Base-by-base conservation (phyloP, 2,329 filamentous ascomycete genomes). In the Ceratocystis ficicola region DNA sequence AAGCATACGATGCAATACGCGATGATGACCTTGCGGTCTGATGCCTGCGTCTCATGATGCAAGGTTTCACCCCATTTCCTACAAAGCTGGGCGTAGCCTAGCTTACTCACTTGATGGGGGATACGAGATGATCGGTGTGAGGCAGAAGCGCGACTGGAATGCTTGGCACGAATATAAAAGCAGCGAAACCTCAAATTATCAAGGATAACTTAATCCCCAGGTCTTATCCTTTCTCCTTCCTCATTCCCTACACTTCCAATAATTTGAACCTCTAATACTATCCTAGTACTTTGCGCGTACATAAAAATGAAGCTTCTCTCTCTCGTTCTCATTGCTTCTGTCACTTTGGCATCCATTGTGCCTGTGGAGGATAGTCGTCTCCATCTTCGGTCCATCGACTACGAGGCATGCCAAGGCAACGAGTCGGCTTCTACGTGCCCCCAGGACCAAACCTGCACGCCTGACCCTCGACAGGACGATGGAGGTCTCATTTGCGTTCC, bases 141-240 rank as follows among this genome's bases (percentile, higher is more conserved):
- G 55, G 36, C 25, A 59, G 5, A 30, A 17, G 28, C 3, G 17
- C 55, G 20, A 17, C 8, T 52, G 48, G 25, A 59, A 36, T 59
- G 25, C 55, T 59, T 59, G 55, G 55, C 28, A 59, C 55, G 25
- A 28, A 59, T 36, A 59, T 59, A 59, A 36, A 59, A 59, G 55
- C 55, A 28, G 36, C 10, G 30, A 32, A 15, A 32, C 32, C 28
- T 36, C 12, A 20, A 1, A 4, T 17, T 1, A 20, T 8, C 8
- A 4, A 1, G 30, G 15, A 8, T n/a, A 59, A 5, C 55, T 32
- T n/a, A 36, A n/a, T 7, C 55, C 55, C 7, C 12, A 52, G 6
- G 22, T n/a, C 25, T 59, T 59, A 17, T 36, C 55, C 30, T 59
- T 59, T 59, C 17, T 36, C 15, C 48, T 25, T 25, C 8, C 4